Percentiles rank a stretch among this genome's conserved stretches.
These are phyloP conservation scores for Hypseocharis bilobata DNA, from an alignment of 441 rosid species.

Conservation along the genomic window DNA sequence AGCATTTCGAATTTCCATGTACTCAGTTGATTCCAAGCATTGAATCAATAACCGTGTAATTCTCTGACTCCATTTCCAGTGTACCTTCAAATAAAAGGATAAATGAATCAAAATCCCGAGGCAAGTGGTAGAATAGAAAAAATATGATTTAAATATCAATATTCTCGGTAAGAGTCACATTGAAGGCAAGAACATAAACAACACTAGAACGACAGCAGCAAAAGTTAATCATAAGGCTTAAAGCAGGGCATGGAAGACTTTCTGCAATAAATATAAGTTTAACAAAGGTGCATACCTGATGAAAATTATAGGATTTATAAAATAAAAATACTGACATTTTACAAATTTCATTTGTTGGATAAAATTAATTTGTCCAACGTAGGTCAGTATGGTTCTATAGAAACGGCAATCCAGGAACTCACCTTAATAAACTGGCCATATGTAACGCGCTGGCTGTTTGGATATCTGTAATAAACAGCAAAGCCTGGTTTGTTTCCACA, in stretches of 20 bases:
- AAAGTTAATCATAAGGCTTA: not conserved
- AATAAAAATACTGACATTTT: too few relatives aligned
- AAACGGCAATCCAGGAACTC: conserved; percentile 20
- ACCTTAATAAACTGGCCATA: conserved; percentile 99
- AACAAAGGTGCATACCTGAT: not conserved
- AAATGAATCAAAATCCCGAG: conserved; percentile 8
- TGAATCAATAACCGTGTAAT: conserved; percentile 85
- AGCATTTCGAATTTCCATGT: conserved; percentile 98
- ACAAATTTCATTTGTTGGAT: not conserved
- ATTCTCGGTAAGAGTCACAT: not conserved
- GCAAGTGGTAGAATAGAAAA: not conserved
- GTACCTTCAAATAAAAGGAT: conserved; percentile 54
- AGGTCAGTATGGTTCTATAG: not conserved
- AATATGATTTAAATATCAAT: not conserved
- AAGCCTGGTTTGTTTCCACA: conserved; percentile 99
- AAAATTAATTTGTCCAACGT: not conserved
- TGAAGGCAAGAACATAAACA: not conserved
- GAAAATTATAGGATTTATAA: too few relatives aligned
- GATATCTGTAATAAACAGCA: conserved; percentile 94
- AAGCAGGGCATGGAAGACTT: not conserved
- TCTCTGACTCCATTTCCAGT: conserved; percentile 99
- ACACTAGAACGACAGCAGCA: not conserved
- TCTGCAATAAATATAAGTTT: not conserved
- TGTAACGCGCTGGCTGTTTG: conserved; percentile 95
- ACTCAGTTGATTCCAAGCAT: conserved; percentile 93